phyloP scores from a whole-genome alignment of 108 stramenopile genomes.

The Mediolabrus comicus region DNA sequence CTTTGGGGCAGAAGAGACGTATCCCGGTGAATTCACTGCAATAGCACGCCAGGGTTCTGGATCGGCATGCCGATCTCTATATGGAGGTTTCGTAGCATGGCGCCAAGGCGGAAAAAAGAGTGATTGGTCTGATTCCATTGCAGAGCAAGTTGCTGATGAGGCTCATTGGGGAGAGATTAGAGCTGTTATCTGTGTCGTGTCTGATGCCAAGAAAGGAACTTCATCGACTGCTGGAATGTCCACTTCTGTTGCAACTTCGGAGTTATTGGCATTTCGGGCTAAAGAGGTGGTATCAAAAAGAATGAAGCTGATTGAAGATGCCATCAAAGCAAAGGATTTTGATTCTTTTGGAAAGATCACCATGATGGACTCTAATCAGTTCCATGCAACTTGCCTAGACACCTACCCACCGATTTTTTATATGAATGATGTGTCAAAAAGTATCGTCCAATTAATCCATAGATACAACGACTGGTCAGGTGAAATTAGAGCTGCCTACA shows the following conservation, averaged over 20 bases:
- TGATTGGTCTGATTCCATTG: conserved; percentile 89
- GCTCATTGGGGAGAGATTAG: conserved; percentile 95
- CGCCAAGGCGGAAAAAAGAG: conserved; percentile 58
- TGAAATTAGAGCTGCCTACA: conserved; percentile 91
- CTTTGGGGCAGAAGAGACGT: conserved; percentile 77
- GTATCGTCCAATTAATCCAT: conserved; percentile 76
- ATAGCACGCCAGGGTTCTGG: conserved; percentile 95
- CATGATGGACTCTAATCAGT: conserved; percentile 97
- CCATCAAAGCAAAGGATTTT: conserved; percentile 90
- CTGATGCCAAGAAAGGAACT: conserved; percentile 96
- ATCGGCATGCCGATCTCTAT: conserved; percentile 91
- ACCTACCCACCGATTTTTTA: conserved; percentile 99
- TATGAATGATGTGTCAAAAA: conserved; percentile 92
- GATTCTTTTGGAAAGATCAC: conserved; percentile 89
- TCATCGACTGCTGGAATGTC: conserved; percentile 93
- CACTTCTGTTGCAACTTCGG: conserved; percentile 84
- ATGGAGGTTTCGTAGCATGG: conserved; percentile 99
- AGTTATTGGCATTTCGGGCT: conserved; percentile 84
- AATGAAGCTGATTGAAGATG: conserved; percentile 86
- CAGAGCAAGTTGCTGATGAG: conserved; percentile 89
- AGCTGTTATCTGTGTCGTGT: conserved; percentile 92
- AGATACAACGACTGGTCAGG: conserved; percentile 85
- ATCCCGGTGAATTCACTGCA: conserved; percentile 84
- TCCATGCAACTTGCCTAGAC: conserved; percentile 97
- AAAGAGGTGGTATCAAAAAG: conserved; percentile 78